Conservation (phyloP, 2,329 filamentous ascomycete species). For the Blastomyces silverae region DNA sequence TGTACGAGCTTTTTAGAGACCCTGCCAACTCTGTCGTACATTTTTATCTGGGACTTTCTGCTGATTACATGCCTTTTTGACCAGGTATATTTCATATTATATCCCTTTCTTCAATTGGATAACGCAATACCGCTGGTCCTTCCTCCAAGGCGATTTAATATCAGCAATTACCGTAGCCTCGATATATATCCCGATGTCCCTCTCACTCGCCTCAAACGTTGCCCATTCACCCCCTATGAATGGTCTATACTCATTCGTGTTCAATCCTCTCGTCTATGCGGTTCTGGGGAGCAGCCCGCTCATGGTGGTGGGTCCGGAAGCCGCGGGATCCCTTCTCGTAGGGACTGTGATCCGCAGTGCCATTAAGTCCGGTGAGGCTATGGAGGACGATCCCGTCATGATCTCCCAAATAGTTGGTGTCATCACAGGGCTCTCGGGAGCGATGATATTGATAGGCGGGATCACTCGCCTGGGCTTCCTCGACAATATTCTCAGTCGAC, state of each 20-base stretch:
- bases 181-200: conserved; percentile 94
- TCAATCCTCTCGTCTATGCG: conserved; percentile 86
- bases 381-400: conserved; percentile 59
- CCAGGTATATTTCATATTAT: conserved; percentile 85
- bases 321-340: conserved; percentile 82
- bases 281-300: conserved; percentile 84
- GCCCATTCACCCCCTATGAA: conserved; percentile 90
- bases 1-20: conserved; percentile 49
- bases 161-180: conserved; percentile 94
- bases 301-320: conserved; percentile 92
- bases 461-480: conserved; percentile 81
- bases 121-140: conserved; percentile 73
- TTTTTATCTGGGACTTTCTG: conserved; percentile 11
- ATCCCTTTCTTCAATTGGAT: conserved; percentile 89
- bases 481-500: conserved; percentile 86
- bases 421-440: conserved; percentile 78
- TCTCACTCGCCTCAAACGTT: conserved; percentile 87
- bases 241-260: conserved; percentile 87
- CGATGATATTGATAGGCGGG: conserved; percentile 81
- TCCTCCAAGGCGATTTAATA: conserved; percentile 76
- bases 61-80: conserved; percentile 18
- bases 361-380: conserved; percentile 60
- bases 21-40: conserved; percentile 7
- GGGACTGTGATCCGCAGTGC: conserved; percentile 76
- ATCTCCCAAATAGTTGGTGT: conserved; percentile 83